Evolutionary conservation across 306 rosid genomes (phyloP), one percentile per base, ranked within the genome.

Genomic region (Medicago lupulina): DNA sequence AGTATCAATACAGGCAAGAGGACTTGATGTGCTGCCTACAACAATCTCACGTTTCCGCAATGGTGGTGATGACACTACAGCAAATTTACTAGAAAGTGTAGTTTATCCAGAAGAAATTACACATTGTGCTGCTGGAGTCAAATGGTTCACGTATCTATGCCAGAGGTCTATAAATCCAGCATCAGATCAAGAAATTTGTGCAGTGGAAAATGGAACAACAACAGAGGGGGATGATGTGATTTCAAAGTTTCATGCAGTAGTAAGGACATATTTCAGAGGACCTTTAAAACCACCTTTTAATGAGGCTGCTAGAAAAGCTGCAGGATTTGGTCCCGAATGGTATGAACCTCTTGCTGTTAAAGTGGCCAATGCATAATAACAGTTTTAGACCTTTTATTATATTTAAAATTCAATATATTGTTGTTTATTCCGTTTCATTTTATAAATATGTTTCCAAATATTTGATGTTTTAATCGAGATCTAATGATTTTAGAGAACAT

Each of bases 201-300:
- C 51, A 28, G 80, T 18, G 62, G 81, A 63, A 39, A 44, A 49
- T 64, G 82, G 57, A 69, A 74, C 61, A 10, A 23, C 46, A 43
- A 28, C 47, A 12, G 86, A 76, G 63, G 89, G 75, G 17, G 38
- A 76, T 34, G 84, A 87, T 76, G 88, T 77, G 75, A 83, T 85
- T 74, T 73, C 67, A 31, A 87, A 89, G 86, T 93, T 93, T 71
- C 97, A 93, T 81, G 82, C 58, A 21, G 75, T 80, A n/a, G 97
- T 93, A 74, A 85, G 96, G 41, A 77, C 64, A 62, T 67, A 88
- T 78, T 91, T 93, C 83, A 84, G 96, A 72, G 98, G 97, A 70
- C 88, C 92, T 53, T 68, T 93, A 83, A 93, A 93, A 85, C 98
- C 97, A 62, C 98, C 98, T 63, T 93, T 93, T 72, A 93, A 91